Evolutionary conservation across 192 early-diverging fungal species (phyloP).

Genomic region (Lunasporangiospora selenospora): DNA sequence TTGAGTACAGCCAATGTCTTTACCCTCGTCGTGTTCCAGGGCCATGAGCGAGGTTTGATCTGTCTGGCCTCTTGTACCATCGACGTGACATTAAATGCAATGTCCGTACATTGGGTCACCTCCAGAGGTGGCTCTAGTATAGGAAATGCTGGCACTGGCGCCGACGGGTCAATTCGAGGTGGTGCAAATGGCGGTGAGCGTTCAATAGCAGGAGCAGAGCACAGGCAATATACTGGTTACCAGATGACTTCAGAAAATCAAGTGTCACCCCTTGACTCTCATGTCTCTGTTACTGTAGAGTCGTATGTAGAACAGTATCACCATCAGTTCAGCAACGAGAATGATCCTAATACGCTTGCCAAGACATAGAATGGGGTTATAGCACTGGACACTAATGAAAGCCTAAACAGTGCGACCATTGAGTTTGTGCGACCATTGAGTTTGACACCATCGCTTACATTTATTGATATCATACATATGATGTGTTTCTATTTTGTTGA

Average conservation of each 20-base stretch:
- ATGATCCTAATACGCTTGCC: too few species aligned
- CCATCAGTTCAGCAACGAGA: too few species aligned
- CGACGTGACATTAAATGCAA: slow-evolving; percentile 56
- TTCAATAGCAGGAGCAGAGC: slow-evolving; percentile 3
- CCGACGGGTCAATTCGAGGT: neutral
- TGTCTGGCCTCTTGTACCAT: slow-evolving; percentile 55
- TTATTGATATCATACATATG: too few species aligned
- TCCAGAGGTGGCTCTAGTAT: slow-evolving; percentile 19
- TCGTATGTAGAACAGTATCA: slow-evolving; percentile 41
- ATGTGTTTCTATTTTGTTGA: too few species aligned
- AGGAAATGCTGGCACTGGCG: neutral
- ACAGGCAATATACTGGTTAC: neutral
- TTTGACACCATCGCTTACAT: too few species aligned
- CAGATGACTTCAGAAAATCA: slow-evolving; percentile 15
- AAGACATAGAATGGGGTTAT: too few species aligned
- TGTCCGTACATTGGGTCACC: slow-evolving; percentile 56
- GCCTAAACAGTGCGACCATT: too few species aligned
- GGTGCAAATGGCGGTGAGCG: too few species aligned
- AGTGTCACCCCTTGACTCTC: slow-evolving; percentile 23
- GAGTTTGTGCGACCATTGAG: too few species aligned
- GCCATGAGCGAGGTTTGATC: slow-evolving; percentile 52
- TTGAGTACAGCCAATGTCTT: slow-evolving; percentile 52
- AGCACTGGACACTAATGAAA: too few species aligned
- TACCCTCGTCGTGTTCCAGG: slow-evolving; percentile 44
- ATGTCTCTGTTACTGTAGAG: slow-evolving; percentile 36